Base-by-base conservation (phyloP, 2,329 filamentous ascomycete genomes). In the Pestalotiopsis sp. region DNA sequence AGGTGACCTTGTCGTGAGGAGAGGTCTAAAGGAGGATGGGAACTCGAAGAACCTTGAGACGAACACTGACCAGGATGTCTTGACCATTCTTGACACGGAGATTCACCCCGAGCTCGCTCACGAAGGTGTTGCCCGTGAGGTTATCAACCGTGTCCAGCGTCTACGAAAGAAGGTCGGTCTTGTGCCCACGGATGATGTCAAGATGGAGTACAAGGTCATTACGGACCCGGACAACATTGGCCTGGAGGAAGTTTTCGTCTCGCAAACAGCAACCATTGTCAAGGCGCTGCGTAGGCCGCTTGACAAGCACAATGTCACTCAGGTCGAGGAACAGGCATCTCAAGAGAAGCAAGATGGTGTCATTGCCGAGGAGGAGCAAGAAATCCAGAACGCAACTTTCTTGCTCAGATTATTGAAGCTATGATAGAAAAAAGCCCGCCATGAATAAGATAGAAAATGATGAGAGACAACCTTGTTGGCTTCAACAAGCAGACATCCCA, bases 161-260 rank as follows among this genome's bases (percentile, higher is more conserved):
- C 85, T 98, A 71, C 91, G 96, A 73, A 99, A 99, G 88, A 96
- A 96, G 84, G 95, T 95, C 7, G 94, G 94, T 0, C 85, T 99
- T 66, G 90, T 95, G 71, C 90, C 94, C 1, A 98, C 95, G 0
- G 96, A 99, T 77, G 96, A 98, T 77, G 91, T 99, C 71, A 93
- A 92, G 82, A 97, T 99, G 93, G 93, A 97, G 80, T 98, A 97
- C 82, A 87, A 86, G 68, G 89, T 98, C 4, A 81, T 96, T 61
- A 86, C 88, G 7, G 94, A 97, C 77, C 92, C 93, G 0, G 92
- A 95, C 2, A 86, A 88, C 64, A 86, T 95, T 67, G 93, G 93
- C 3, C 79, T 97, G 20, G 88, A 86, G 68, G 84, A 87, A 67
- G 90, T 91, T 2, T 94, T 97, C 76, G 84, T 88, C 72, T 87